Evolutionary conservation across 116 monocot genomes (phyloP), one percentile per base, ranked within the genome.

Genomic region (Papilionanthe hybrid): DNA sequence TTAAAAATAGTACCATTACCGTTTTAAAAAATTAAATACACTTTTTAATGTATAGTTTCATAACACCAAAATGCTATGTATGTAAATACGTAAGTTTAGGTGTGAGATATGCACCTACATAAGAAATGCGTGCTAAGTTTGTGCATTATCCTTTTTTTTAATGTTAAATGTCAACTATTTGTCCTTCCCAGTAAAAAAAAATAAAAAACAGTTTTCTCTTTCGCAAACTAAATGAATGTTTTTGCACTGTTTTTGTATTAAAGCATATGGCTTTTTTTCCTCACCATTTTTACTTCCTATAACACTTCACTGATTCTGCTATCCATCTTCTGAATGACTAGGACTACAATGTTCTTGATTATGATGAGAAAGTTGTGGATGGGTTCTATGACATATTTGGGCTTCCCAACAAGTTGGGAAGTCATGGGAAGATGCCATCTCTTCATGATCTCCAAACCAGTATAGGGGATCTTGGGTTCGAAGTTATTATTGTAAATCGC

Each of bases 321-420:
- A 8, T 41, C 15, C 47, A 29, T 75, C 69, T 18, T 80, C 72
- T 3, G 78, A 56, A 19, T 84, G 67, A 48, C 28, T 86, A 99
- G 99, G 99, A 99, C 77, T 99, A 93, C 84, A 93, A 93, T 82
- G 89, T 99, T 66, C 83, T 99, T 78, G 95, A 99, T 77, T 99
- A 95, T 49, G 84, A 89, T 65, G 95, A 95, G 65, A 99, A 90
- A 82, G 85, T 99, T 69, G 78, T 89, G 60, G 95, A 99, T 89
- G 99, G 99, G 73, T 99, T 99, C 72, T 95, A 90, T 86, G 99
- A 99, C 79, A 88, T 99, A 84, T 90, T 92, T 84, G 86, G 82
- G 42, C 82, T 89, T 71, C 88, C 92, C 30, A 60, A 79, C 56
- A 81, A 84, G 74, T 76, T 85, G 60, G 57, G 83, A 68, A 85